Percentiles rank a stretch among this genome's conserved stretches.
Evolutionary conservation across 768 basidiomycete genomes (phyloP).

Genomic region (Kondoa subrosea): DNA sequence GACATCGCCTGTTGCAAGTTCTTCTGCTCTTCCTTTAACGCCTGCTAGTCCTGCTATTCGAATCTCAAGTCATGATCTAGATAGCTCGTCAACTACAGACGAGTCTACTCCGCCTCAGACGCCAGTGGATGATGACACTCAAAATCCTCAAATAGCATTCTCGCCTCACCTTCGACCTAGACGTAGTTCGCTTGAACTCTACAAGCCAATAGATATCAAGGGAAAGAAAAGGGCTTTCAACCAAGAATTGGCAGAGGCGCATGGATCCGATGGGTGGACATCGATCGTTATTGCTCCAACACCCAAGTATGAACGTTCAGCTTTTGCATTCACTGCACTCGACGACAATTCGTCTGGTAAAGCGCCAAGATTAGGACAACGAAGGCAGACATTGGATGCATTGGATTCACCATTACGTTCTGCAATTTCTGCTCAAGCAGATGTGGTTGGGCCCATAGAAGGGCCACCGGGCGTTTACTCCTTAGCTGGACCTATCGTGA

Average conservation of each 20-base stretch:
- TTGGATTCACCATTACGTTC: not conserved
- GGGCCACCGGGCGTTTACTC: not conserved
- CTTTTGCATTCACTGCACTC: not conserved
- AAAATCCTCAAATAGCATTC: no score
- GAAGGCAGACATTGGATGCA: not conserved
- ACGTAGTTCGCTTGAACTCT: no score
- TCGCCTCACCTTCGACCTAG: no score
- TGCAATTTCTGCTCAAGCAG: not conserved
- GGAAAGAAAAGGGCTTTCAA: not conserved
- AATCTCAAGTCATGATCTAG: not conserved
- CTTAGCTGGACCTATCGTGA: slow-evolving; percentile 19
- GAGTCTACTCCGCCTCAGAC: slow-evolving; percentile 3
- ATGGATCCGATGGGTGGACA: not conserved
- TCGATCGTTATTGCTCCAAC: not conserved
- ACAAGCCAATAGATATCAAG: not conserved
- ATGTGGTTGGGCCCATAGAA: not conserved
- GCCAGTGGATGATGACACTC: not conserved
- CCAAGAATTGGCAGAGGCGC: not conserved
- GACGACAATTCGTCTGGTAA: not conserved
- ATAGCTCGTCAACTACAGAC: not conserved
- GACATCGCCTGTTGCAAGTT: not conserved
- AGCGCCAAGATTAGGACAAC: not conserved
- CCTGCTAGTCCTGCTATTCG: not conserved
- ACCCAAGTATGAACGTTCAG: not conserved
- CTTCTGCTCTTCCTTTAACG: not conserved